phyloP scores from a whole-genome alignment of 129 eudicot genomes.

The Flaveria trinervia region DNA sequence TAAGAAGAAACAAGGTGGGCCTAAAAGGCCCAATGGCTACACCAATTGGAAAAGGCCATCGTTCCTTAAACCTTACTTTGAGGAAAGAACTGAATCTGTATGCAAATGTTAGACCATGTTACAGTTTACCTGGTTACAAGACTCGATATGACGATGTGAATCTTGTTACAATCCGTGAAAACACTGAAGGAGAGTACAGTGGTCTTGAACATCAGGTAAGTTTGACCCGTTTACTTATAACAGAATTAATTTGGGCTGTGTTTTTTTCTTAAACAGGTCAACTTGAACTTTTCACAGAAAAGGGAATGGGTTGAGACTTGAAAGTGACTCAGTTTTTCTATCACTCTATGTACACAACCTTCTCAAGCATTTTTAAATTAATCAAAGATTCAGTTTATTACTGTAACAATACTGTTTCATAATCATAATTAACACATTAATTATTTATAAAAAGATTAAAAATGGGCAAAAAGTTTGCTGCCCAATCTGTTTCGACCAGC shows the following conservation, averaged over 20 bases:
- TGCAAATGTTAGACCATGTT: slow-evolving; percentile 99
- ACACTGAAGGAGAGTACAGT: slow-evolving; percentile 98
- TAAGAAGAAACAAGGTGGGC: slow-evolving; percentile 79
- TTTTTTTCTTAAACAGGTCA: background rate
- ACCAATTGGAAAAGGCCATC: slow-evolving; percentile 97
- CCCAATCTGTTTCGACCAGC: background rate
- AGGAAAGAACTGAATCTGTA: slow-evolving; percentile 92
- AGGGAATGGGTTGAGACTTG: background rate
- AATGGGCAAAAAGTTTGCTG: background rate
- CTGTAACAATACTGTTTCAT: background rate
- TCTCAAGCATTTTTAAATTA: background rate
- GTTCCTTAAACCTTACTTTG: slow-evolving; percentile 92
- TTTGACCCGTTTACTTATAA: background rate
- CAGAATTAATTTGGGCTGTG: background rate
- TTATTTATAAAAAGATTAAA: background rate
- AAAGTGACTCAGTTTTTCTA: background rate
- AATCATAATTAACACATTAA: background rate
- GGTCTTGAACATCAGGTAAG: slow-evolving; percentile 96
- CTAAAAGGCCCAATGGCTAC: slow-evolving; percentile 99
- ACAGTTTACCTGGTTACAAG: slow-evolving; percentile 96
- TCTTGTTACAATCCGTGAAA: slow-evolving; percentile 92
- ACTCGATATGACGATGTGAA: slow-evolving; percentile 92
- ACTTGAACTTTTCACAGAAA: background rate
- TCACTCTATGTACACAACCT: background rate
- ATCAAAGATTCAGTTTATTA: slow-evolving; percentile 19